phyloP scores from a whole-genome alignment of 1,139 yeast species.

The Debaryomycetaceae sp. region DNA sequence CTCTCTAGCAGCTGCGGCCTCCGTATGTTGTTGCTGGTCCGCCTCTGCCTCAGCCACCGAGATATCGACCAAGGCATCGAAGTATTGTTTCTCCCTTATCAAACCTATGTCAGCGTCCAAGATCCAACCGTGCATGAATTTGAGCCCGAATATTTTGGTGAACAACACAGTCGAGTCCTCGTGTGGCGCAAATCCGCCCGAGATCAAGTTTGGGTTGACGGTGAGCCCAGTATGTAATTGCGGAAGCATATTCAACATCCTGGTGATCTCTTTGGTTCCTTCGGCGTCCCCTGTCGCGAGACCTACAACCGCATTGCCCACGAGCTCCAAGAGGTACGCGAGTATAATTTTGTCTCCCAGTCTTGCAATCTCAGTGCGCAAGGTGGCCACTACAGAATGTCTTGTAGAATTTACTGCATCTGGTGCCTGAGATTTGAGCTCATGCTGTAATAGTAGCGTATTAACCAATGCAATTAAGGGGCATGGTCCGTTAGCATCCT shows the following conservation, averaged over 20 bases:
- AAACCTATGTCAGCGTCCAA: conserved; percentile 17
- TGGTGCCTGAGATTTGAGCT: conserved; percentile 18
- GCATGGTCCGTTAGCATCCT: conserved; percentile 84
- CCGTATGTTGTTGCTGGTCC: no score
- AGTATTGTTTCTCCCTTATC: conserved; percentile 29
- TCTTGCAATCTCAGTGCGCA: no score
- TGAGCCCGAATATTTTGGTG: conserved; percentile 30
- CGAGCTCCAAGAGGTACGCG: conserved; percentile 33
- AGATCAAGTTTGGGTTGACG: conserved; percentile 62
- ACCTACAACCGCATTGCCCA: conserved; percentile 42
- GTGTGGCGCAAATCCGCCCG: conserved; percentile 53
- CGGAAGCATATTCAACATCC: conserved; percentile 53
- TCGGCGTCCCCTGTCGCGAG: conserved; percentile 18
- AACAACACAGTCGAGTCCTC: conserved; percentile 36
- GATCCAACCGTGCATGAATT: conserved; percentile 52
- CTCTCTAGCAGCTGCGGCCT: conserved; percentile 14
- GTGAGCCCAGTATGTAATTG: conserved; percentile 66
- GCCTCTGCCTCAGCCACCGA: conserved; percentile 18
- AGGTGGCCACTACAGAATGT: no score
- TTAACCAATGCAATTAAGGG: conserved; percentile 82
- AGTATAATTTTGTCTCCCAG: conserved; percentile 19
- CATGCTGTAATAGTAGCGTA: conserved; percentile 52
- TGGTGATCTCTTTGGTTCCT: conserved; percentile 24
- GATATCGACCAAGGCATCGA: conserved; percentile 44
- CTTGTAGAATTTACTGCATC: no score